Evolutionary conservation across 176 grass and related monocot genomes (phyloP).

Genomic region (Oryza australiensis): DNA sequence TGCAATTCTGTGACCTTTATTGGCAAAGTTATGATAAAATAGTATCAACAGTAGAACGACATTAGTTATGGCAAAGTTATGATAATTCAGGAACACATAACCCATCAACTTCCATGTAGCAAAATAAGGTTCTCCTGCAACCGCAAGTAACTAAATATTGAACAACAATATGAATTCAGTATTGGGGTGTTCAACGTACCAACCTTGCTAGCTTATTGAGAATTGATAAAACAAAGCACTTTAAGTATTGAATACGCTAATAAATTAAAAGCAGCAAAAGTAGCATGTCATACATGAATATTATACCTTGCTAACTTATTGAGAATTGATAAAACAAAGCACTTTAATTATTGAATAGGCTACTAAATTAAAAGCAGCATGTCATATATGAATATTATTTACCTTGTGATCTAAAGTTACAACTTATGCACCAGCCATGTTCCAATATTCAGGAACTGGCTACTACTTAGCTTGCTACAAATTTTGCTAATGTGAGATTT

Average conservation of each 20-base stretch:
- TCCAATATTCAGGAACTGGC: background rate
- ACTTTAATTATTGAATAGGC: background rate
- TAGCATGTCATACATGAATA: background rate
- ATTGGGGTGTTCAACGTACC: background rate
- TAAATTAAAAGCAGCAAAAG: background rate
- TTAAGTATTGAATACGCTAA: background rate
- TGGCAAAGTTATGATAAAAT: background rate
- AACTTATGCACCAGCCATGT: background rate
- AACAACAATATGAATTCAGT: background rate
- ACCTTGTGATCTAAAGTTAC: background rate
- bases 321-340: background rate
- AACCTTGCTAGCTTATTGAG: background rate
- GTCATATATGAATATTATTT: background rate
- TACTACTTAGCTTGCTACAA: background rate
- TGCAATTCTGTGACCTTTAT: background rate
- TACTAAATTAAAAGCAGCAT: background rate
- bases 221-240: background rate
- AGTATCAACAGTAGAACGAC: background rate
- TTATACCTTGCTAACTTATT: background rate
- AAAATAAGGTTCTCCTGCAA: background rate
- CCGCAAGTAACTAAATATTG: background rate
- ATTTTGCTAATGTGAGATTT: background rate
- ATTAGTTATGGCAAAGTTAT: background rate
- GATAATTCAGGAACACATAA: background rate
- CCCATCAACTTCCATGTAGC: constrained; percentile 1